phyloP scores from a whole-genome alignment of 805 yeast species.

The Pachysolen tannophilus region DNA sequence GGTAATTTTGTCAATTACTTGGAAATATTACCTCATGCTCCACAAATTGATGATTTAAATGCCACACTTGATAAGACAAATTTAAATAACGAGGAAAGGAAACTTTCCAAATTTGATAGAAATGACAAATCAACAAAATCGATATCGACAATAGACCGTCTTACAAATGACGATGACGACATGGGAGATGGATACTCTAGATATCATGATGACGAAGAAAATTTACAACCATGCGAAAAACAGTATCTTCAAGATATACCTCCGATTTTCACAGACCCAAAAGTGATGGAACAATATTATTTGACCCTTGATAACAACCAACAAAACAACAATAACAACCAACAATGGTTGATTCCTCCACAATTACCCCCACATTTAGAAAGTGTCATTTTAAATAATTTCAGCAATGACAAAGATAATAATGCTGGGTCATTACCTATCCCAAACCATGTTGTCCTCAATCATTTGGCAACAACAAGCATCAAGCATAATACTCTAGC shows the following conservation, averaged over 20 bases:
- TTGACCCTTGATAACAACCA: constrained; percentile 66
- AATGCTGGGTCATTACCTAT: constrained; percentile 85
- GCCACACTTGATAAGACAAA: constrained; percentile 9
- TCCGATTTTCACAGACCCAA: constrained; percentile 76
- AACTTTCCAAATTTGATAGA: constrained; percentile 6
- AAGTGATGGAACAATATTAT: constrained; percentile 82
- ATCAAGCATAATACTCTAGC: constrained; percentile 91
- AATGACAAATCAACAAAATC: constrained; percentile 17
- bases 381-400: constrained; percentile 81
- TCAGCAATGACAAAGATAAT: constrained; percentile 60
- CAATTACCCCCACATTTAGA: constrained; percentile 96
- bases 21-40: constrained; percentile 41
- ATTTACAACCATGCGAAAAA: constrained; percentile 17
- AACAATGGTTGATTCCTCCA: constrained; percentile 75
- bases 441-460: constrained; percentile 90
- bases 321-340: constrained; percentile 47
- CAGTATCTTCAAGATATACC: constrained; percentile 66
- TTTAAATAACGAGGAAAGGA: constrained; percentile 5
- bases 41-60: constrained; percentile 13
- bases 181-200: constrained; percentile 78
- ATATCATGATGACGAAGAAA: constrained; percentile 55
- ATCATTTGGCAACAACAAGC: constrained; percentile 92
- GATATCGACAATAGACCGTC: constrained; percentile 42
- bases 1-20: constrained; percentile 92
- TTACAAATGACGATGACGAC: constrained; percentile 65